Percentiles rank a stretch among this genome's conserved stretches.
Evolutionary conservation across 2,329 filamentous ascomycete species (phyloP).

Genomic region (Domatiomyces globalis): DNA sequence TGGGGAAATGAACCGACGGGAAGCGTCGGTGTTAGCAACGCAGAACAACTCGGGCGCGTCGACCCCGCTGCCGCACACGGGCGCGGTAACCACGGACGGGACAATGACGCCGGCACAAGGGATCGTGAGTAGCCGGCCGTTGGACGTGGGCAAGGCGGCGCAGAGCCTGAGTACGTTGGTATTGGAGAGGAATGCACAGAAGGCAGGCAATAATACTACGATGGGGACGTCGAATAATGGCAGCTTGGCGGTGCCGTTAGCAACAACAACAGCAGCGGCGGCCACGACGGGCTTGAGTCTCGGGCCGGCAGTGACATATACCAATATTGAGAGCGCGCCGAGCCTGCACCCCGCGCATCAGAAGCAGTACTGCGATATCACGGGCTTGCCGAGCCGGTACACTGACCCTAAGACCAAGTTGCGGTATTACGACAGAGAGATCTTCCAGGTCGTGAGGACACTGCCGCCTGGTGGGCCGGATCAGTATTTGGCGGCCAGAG

Average conservation of each 20-base stretch:
- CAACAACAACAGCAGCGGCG: conserved; percentile 7
- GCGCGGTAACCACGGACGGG: conserved; percentile 27
- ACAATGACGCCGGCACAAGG: conserved; percentile 23
- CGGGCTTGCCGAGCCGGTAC: conserved; percentile 80
- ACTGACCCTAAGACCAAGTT: conserved; percentile 88
- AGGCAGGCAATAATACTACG: conserved; percentile 1
- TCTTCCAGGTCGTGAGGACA: conserved; percentile 69
- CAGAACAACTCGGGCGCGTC: conserved; percentile 67
- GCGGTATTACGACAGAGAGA: conserved; percentile 83
- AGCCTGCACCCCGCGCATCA: conserved; percentile 63
- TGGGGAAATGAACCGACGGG: conserved; percentile 71
- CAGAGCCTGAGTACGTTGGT: conserved; percentile 77
- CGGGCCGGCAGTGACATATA: conserved; percentile 72
- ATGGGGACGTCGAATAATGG: conserved; percentile 1
- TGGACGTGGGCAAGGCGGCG: conserved; percentile 78
- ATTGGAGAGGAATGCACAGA: conserved; percentile 57
- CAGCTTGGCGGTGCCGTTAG: neutral
- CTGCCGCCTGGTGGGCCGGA: conserved; percentile 73
- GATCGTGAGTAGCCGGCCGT: conserved; percentile 29
- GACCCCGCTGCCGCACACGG: conserved; percentile 42
- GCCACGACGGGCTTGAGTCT: conserved; percentile 24
- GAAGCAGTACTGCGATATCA: conserved; percentile 90
- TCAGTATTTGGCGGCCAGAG: conserved; percentile 75
- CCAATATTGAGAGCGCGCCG: conserved; percentile 89
- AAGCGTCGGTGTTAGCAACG: conserved; percentile 76